Base-by-base conservation (phyloP, 192 early-diverging fungal species). In the Coemansia sp. region DNA sequence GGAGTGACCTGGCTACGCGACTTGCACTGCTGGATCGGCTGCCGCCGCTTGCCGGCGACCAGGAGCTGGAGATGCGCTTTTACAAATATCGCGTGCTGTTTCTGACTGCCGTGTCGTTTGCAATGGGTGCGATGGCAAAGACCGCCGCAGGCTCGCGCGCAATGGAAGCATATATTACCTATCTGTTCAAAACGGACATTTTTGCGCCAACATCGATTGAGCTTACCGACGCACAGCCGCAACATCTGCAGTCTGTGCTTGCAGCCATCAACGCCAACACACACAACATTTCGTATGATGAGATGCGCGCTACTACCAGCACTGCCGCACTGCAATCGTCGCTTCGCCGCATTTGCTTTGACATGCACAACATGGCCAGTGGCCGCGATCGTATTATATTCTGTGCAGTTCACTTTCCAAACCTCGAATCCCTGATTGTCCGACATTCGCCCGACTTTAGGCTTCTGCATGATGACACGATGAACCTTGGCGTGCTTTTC, bases 391-490 rank as follows among this genome's bases (percentile, higher is more conserved):
- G 58, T 9, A 70, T 71, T 21, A 73, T 69, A 11, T 80, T 80
- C 37, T 80, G 77, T 23, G 72, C 77, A 8, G 72, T 58, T 2
- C 77, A 80, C 52, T 80, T 80, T 49, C 77, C 77, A 5, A 37
- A 43, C 50, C 65, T 80, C 9, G 77, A 71, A 39, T 74, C 77
- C 19, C 69, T 80, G 47, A 38, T 63, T 2, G 35, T 80, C 43
- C 45, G 27, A 39, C 77, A 80, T 62, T 66, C 72, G 47, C 77
- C 77, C 15, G 72, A 80, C 63, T 75, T 80, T 54, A 67, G 47
- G 39, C 47, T 66, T 22, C 53, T 27, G 5, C 65, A 60, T 21
- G 61, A 64, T 17, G 60, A 62, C 45, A 58, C 62, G 4, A 80
- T 74, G 72, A 55, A 65, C 19, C 63, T 80, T 32, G 72, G 77